Evolutionary conservation across 495 filamentous ascomycete genomes (phyloP).

Genomic region (Baudoinia panamericana): DNA sequence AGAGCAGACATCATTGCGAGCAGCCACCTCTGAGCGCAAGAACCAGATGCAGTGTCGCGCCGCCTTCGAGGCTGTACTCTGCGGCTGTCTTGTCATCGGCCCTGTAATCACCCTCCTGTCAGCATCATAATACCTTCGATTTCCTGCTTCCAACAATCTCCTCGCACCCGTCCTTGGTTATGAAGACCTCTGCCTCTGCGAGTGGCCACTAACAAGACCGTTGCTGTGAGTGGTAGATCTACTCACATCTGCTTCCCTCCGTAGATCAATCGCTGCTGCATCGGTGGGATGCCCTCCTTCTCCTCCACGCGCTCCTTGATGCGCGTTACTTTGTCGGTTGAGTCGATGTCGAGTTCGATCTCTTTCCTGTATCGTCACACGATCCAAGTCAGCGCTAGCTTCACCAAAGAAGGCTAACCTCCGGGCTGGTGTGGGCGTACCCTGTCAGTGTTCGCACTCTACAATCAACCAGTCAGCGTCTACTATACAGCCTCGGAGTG

Average conservation of each 20-base stretch:
- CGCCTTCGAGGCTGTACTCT: slow-evolving; percentile 83
- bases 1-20: no score
- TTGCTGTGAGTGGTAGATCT: no score
- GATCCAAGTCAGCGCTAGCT: neutral
- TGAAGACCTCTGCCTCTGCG: no score
- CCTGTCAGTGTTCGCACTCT: slow-evolving; percentile 89
- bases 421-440: neutral
- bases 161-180: neutral
- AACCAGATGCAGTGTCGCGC: slow-evolving; percentile 87
- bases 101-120: slow-evolving; percentile 36
- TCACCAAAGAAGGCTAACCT: neutral
- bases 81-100: slow-evolving; percentile 75
- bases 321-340: slow-evolving; percentile 62
- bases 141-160: neutral
- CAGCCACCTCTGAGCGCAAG: slow-evolving; percentile 86
- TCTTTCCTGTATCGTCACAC: slow-evolving; percentile 53
- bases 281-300: slow-evolving; percentile 95
- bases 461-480: no score
- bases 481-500: no score
- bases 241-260: slow-evolving; percentile 94
- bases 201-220: no score
- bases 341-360: slow-evolving; percentile 94
- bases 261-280: slow-evolving; percentile 91
- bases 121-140: no score
- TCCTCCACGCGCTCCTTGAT: slow-evolving; percentile 99